Evolutionary conservation across 2,329 filamentous ascomycete genomes (phyloP), one percentile per base, ranked within the genome.

Genomic region (Pseudocercospora pini-densiflorae): DNA sequence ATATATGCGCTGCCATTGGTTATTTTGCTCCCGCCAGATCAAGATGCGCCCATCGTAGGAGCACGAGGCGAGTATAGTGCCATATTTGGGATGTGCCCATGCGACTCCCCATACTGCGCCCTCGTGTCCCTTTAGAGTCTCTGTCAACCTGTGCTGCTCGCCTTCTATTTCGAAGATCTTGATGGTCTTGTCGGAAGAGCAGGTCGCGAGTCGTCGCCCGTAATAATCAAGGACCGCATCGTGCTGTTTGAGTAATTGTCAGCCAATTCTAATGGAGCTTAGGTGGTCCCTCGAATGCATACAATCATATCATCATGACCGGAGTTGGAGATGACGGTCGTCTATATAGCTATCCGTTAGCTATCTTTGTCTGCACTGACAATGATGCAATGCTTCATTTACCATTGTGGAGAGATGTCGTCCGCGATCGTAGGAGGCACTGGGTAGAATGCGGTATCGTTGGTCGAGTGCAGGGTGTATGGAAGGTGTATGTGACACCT

Each of bases 301-400:
- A 98, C 94, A 87, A 99, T 97, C 94, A 98, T 98, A 80, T 97
- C 94, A 90, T 98, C 94, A 85, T 99, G 95, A 78, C 91, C 91
- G 69, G 90, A 91, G 81, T 92, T 93, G 71, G 90, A 88, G 81
- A 94, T 93, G 76, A 92, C 89, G 84, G 94, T 91, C 66, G 90
- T 87, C 89, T 90, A 77, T 10, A 49, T 9, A 59, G 16, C 14
- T n/a, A 16, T 33, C 21, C 57, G 61, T 71, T 51, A 72, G 64
- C 54, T 72, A 59, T 57, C 64, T 66, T 67, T 43, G 62, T 53
- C 24, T 53, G 47, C 47, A 16, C 31, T 24, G n/a, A 40, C 55
- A 24, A 58, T 43, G 55, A 55, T 55, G 51, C 51, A 58, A 58
- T 58, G 55, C 54, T 58, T 36, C 55, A 58, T 43, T 58, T 58